Evolutionary conservation across 1,284 basidiomycete species (phyloP).

Genomic region (Acaromyces ingoldii): DNA sequence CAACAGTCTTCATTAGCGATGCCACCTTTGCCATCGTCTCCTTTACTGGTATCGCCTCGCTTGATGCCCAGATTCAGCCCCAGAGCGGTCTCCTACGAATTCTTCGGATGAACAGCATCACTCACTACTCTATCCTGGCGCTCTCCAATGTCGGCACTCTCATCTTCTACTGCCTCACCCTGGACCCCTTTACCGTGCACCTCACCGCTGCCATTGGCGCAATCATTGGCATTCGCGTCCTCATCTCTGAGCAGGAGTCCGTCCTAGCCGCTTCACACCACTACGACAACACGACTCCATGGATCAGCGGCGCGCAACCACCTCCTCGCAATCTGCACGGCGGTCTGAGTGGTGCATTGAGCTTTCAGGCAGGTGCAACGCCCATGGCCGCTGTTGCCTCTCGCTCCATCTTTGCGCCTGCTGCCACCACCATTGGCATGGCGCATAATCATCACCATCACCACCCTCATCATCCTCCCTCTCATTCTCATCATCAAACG

Average conservation of each 20-base stretch:
- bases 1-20: neutral
- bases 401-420: no score
- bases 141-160: neutral
- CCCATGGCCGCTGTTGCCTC: no score
- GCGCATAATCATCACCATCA: no score
- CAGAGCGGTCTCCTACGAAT: neutral
- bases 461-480: no score
- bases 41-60: neutral
- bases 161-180: neutral
- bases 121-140: neutral
- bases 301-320: no score
- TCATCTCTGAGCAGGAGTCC: conserved; percentile 2
- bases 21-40: neutral
- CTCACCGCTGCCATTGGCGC: neutral
- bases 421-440: no score
- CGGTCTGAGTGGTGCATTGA: no score
- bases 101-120: neutral
- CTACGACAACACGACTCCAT: no score
- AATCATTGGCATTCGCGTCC: neutral
- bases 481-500: no score
- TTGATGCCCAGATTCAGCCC: neutral
- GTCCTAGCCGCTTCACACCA: neutral
- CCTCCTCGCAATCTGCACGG: no score
- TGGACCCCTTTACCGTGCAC: neutral
- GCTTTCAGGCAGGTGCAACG: no score